phyloP scores from a whole-genome alignment of 139 green algal genomes.

The Closterium sp. region DNA sequence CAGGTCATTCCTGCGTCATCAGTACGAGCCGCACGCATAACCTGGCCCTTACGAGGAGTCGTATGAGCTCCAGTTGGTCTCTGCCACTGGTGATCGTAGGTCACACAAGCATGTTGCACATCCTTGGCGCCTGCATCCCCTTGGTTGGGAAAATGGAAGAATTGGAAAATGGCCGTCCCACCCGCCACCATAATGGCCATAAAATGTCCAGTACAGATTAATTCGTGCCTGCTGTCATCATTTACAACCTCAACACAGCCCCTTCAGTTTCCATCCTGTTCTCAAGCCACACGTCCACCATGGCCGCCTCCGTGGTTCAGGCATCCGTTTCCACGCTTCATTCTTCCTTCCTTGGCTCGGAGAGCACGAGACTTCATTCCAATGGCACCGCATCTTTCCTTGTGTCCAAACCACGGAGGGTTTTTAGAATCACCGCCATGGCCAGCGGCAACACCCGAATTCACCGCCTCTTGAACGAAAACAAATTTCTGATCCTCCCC shows the following conservation, averaged over 20 bases:
- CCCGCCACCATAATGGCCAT: too few species aligned
- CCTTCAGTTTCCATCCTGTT: background rate
- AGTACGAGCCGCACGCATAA: background rate
- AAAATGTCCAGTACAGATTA: too few species aligned
- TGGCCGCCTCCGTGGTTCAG: background rate
- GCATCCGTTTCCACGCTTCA: background rate
- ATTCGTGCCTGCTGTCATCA: background rate
- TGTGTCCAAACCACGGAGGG: background rate
- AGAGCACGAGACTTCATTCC: background rate
- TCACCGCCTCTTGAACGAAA: slow-evolving; percentile 66
- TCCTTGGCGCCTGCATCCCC: too few species aligned
- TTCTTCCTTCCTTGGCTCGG: background rate
- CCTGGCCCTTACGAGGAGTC: background rate
- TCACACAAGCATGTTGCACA: too few species aligned
- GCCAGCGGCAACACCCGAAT: slow-evolving; percentile 37
- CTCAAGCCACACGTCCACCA: background rate
- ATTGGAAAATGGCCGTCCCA: too few species aligned
- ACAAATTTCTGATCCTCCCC: slow-evolving; percentile 65
- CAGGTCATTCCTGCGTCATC: background rate
- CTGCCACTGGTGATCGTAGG: background rate
- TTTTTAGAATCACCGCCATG: background rate
- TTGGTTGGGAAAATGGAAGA: too few species aligned
- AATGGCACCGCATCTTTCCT: background rate
- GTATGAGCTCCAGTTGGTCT: background rate
- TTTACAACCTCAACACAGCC: background rate